Evolutionary conservation across 352 stramenopile species (phyloP), one percentile per base, ranked within the genome.

Genomic region (Phytophthora chlamydospora): DNA sequence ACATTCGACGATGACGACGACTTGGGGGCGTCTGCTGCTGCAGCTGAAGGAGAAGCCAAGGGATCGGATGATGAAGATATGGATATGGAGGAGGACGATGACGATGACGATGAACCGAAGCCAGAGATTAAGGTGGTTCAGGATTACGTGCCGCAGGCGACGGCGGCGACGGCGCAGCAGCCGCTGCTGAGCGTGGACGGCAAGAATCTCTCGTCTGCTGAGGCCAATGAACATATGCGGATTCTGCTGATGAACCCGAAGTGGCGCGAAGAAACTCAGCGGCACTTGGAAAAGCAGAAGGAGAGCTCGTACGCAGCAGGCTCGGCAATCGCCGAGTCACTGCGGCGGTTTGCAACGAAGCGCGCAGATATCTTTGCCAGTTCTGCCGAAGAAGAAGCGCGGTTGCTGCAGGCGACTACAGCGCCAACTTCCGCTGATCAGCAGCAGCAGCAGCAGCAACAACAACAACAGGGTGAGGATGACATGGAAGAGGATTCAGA

Each of bases 161-260:
- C 76, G 1, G 50, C 68, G 1, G 51, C 62, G 0, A 77, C 67
- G 35, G 51, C 59, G n/a, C 71, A 76, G 31, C 68, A 76, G 43
- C 69, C 78, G 1, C 59, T 94, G 16, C 44, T 93, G 27, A 93
- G 70, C 14, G 85, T 94, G 10, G 87, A 94, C 43, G 94, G 96
- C 10, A 97, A 98, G 58, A 90, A 85, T 8, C 77, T 99, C 4
- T 80, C 77, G 0, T 83, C 85, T 11, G 72, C 87, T 4, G 80
- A 96, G 40, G 86, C 97, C 32, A 96, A 98, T n/a, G 98, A 99
- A 67, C 97, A 99, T 76, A 98, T 99, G 97, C 91, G 98, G 11
- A 99, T 99, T 72, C 80, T 99, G 66, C 72, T 99, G 24, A 89
- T 99, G 65, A 98, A 99, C 73, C 97, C 97, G 2, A 99, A 98